phyloP scores from a whole-genome alignment of 352 stramenopile species.

The Pythium rishiriense region DNA sequence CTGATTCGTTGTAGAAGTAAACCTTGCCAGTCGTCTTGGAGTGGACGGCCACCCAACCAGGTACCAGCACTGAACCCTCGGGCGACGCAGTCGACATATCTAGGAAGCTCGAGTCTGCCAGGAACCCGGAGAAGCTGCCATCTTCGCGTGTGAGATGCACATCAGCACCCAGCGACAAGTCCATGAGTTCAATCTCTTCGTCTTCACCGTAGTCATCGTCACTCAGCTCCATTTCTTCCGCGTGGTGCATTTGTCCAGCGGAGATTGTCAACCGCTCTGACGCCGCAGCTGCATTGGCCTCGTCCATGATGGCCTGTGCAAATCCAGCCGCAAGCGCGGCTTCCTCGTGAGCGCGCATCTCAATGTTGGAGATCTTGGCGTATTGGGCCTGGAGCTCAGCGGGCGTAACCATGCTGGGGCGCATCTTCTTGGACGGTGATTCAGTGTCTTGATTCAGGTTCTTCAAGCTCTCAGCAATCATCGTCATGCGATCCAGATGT shows the following conservation, averaged over 20 bases:
- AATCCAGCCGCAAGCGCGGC: slow-evolving; percentile 24
- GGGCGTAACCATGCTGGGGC: slow-evolving; percentile 33
- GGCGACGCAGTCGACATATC: slow-evolving; percentile 41
- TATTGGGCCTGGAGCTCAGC: slow-evolving; percentile 16
- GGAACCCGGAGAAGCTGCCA: slow-evolving; percentile 65
- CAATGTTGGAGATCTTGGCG: slow-evolving; percentile 25
- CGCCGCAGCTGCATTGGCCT: slow-evolving; percentile 1
- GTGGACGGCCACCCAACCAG: slow-evolving; percentile 66
- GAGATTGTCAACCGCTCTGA: slow-evolving; percentile 3
- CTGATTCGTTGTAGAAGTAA: slow-evolving; percentile 85
- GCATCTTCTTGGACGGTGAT: slow-evolving; percentile 43
- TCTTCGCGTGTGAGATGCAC: slow-evolving; percentile 39
- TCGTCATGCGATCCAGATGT: slow-evolving; percentile 75
- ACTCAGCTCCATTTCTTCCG: slow-evolving; percentile 2
- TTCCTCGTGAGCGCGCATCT: slow-evolving; percentile 24
- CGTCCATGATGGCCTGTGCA: slow-evolving; percentile 20
- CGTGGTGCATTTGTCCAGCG: neutral
- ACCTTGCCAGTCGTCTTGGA: slow-evolving; percentile 76
- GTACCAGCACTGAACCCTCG: slow-evolving; percentile 26
- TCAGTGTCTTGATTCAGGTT: slow-evolving; percentile 41
- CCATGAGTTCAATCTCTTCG: slow-evolving; percentile 24
- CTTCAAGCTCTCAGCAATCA: slow-evolving; percentile 65
- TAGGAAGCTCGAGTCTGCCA: slow-evolving; percentile 65
- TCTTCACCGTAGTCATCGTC: slow-evolving; percentile 17
- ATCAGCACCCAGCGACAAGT: slow-evolving; percentile 51